Conservation (phyloP, 1,139 yeast genomes). For the Suhomyces maxii region DNA sequence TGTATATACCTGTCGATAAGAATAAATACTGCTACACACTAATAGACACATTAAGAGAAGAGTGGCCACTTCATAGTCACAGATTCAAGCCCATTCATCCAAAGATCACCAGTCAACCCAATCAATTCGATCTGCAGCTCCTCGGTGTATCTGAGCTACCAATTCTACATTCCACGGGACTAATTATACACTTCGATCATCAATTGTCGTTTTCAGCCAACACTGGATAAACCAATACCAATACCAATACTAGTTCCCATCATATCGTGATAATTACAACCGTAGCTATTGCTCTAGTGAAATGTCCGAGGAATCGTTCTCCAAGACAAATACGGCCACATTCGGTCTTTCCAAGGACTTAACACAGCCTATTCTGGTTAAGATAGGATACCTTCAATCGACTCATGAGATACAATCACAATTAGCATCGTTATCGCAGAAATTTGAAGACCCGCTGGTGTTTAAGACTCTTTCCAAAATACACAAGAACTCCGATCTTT, state of each 20-base stretch:
- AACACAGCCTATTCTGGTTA: constrained; percentile 47
- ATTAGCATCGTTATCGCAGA: constrained; percentile 41
- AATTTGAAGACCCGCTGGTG: constrained; percentile 54
- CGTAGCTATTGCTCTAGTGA: too few relatives aligned
- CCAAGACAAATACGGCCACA: constrained; percentile 36
- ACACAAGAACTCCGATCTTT: constrained; percentile 57
- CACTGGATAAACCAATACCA: too few relatives aligned
- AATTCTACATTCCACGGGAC: too few relatives aligned
- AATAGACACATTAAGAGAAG: background rate
- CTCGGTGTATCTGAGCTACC: too few relatives aligned
- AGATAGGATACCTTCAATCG: constrained; percentile 21
- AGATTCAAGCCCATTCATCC: too few relatives aligned
- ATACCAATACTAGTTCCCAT: too few relatives aligned
- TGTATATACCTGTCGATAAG: background rate
- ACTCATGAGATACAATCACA: constrained; percentile 8
- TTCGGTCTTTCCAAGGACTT: constrained; percentile 80
- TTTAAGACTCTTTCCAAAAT: constrained; percentile 53
- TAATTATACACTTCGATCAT: too few relatives aligned
- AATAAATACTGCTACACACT: background rate
- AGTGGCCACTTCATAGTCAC: background rate
- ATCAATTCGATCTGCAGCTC: too few relatives aligned
- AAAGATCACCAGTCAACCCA: too few relatives aligned
- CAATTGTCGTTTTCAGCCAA: too few relatives aligned
- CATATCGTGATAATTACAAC: too few relatives aligned
- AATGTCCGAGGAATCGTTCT: constrained; percentile 5